Base-by-base conservation (phyloP, 306 rosid genomes). In the Ammopiptanthus mongolicus region DNA sequence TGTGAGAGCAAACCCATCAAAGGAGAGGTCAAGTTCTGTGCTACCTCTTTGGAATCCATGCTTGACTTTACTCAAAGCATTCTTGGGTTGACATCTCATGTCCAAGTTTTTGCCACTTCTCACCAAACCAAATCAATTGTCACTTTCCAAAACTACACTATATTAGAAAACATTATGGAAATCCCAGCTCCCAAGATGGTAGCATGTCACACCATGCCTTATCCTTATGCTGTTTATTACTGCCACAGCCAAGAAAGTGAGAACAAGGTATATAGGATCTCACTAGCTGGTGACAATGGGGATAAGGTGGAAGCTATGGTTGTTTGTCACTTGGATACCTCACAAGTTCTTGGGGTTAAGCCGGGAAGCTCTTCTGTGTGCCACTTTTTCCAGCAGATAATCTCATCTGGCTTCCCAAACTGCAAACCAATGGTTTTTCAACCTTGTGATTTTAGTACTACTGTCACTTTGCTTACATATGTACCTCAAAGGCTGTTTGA, bases 201-300 rank as follows among this genome's bases (percentile, higher is more conserved):
- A 12, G 89, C 98, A 6, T 94, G 97, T 47, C 97, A 91, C 62
- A 82, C 86, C 13, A 83, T 88, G 95, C 93, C 97, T 3, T 94
- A 94, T 46, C 97, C 97, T 22, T 90, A 88, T 39, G 86, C 90
- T 3, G 82, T 91, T 14, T 90, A 80, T 34, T 90, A 88, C 14
- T 88, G 95, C 28, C 98, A 91, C 22, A 84, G 81, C 81, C 96
- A 87, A 31, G 52, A 62, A 18, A 85, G 80, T 44, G 80, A 66
- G 78, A 91, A 82, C 74, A 88, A 19, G 76, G 88, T 91, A 3
- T 82, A 34, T 69, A 80, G 60, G 68, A 53, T 91, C 14, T 22
- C 62, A 7, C 69, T 91, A 25, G 75, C 34, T 12, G 93, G 96
- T 48, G 97, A 90, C 1, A 87, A 87, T 71, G 89, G 90, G 0